Evolutionary conservation across 108 stramenopile genomes (phyloP).

Genomic region (Cyclotella atomus): DNA sequence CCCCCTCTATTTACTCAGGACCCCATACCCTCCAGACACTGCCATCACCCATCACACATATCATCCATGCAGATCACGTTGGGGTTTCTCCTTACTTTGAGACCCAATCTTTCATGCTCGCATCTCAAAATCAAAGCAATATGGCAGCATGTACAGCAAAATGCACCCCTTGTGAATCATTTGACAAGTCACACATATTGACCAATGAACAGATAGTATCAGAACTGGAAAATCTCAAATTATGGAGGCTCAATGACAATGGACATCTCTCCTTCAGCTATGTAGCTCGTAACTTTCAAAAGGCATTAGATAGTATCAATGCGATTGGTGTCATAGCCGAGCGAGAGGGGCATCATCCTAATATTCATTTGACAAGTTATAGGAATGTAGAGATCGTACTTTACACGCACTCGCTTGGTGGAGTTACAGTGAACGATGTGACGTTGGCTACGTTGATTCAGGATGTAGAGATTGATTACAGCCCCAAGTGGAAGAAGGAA

Average conservation of each 20-base stretch:
- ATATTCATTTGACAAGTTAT: conserved; percentile 91
- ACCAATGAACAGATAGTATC: conserved; percentile 47
- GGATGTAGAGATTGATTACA: conserved; percentile 70
- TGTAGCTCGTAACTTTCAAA: conserved; percentile 68
- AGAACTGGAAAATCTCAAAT: conserved; percentile 17
- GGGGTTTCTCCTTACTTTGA: too few species aligned
- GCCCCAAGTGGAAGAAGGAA: conserved; percentile 83
- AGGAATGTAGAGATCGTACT: conserved; percentile 84
- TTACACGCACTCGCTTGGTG: conserved; percentile 81
- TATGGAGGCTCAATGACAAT: conserved; percentile 31
- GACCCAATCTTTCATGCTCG: too few species aligned
- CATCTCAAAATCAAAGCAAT: background rate
- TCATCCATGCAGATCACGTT: too few species aligned
- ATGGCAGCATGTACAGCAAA: conserved; percentile 27
- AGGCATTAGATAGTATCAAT: conserved; percentile 81
- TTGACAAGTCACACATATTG: conserved; percentile 63
- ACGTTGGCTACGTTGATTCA: conserved; percentile 71
- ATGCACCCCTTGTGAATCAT: conserved; percentile 68
- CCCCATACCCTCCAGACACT: too few species aligned
- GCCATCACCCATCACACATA: too few species aligned
- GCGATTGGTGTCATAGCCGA: conserved; percentile 83
- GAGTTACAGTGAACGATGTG: conserved; percentile 88
- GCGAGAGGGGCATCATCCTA: conserved; percentile 86
- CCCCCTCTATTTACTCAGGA: too few species aligned
- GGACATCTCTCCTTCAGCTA: conserved; percentile 52